Base-by-base conservation (phyloP, 1,139 yeast genomes). In the Diutina siamensis region DNA sequence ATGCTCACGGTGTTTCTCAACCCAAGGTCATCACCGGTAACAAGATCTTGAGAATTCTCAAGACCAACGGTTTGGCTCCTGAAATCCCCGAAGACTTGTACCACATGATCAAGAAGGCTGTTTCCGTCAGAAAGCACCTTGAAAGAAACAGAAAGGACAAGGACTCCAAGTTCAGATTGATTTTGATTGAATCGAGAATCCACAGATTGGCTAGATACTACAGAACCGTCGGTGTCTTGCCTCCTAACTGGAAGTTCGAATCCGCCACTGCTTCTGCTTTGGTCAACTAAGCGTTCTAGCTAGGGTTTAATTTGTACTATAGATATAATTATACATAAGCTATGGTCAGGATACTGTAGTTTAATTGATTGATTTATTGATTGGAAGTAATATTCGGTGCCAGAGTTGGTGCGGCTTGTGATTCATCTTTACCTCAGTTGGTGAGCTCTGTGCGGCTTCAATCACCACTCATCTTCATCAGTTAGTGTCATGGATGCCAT, bases 171-270 rank as follows among this genome's bases (percentile, higher is more conserved):
- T 92, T 94, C 95, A 88, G 99, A 84, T 87, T 92, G 70, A 92
- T 92, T 92, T 84, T 92, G 76, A 88, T 94, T 71, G 99, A 92
- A 80, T 89, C 97, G 57, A 88, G 98, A 87, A 92, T 92, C 79
- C 99, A 92, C 95, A 92, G 99, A 84, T 86, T 92, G 73, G 95
- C 98, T 63, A 87, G 99, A 82, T 92, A 92, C 94, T 92, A 92
- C 95, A 89, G 96, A 87, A 86, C 96, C 64, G 95, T 87, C 64
- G 79, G 95, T 68, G 97, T 92, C 67, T 84, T 92, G 69, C 97
- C 98, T 65, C 97, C 98, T 71, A 88, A 85, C 92, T 92, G 97
- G 97, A 92, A 92, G 81, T 92, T 84, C 94, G 98, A 92, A 80
- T 89, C 98, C 61, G 95, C 98, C 70, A 94, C 98, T 68, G 99